These are phyloP conservation scores for Orbilia brochopaga DNA, from an alignment of 2,329 filamentous ascomycete species.

Conservation along the genomic window DNA sequence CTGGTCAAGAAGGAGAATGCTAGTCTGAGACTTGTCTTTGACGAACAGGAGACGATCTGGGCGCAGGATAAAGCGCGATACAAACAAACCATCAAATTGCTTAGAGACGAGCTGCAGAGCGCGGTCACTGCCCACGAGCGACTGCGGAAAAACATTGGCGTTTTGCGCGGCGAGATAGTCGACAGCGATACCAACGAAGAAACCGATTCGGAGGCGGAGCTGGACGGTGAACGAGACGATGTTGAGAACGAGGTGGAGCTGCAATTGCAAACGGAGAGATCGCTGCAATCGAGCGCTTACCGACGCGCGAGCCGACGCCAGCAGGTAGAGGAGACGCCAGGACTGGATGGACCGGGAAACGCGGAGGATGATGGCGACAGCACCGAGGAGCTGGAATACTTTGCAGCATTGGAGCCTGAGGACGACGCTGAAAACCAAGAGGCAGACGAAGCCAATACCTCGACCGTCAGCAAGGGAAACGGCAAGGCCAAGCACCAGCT, in stretches of 20 bases:
- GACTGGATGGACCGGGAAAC: conserved; percentile 9
- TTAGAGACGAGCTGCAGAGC: conserved; percentile 31
- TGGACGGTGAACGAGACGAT: conserved; percentile 18
- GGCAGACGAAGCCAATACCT: not conserved
- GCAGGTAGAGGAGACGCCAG: conserved; percentile 43
- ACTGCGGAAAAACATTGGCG: conserved; percentile 36
- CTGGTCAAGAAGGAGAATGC: conserved; percentile 30
- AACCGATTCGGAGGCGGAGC: conserved; percentile 6
- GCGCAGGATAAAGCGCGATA: conserved; percentile 27
- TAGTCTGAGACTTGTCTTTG: conserved; percentile 13
- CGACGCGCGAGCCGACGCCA: conserved; percentile 34
- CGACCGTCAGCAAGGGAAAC: not conserved
- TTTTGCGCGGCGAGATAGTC: conserved; percentile 18
- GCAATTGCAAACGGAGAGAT: conserved; percentile 39
- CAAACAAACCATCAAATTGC: conserved; percentile 33
- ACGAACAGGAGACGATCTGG: conserved; percentile 15
- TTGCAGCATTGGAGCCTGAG: conserved; percentile 11
- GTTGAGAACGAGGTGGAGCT: conserved; percentile 37
- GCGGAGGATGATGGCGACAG: conserved; percentile 12
- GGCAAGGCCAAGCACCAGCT: conserved; percentile 8
- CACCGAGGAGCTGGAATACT: conserved; percentile 24
- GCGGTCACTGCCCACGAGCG: conserved; percentile 21
- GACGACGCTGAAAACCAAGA: conserved; percentile 6
- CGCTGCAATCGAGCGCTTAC: conserved; percentile 34
- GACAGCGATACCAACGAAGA: conserved; percentile 10